These are phyloP conservation scores for Nymphaea colorata DNA, from an alignment of 164 flowering plant species.

Conservation along the genomic window DNA sequence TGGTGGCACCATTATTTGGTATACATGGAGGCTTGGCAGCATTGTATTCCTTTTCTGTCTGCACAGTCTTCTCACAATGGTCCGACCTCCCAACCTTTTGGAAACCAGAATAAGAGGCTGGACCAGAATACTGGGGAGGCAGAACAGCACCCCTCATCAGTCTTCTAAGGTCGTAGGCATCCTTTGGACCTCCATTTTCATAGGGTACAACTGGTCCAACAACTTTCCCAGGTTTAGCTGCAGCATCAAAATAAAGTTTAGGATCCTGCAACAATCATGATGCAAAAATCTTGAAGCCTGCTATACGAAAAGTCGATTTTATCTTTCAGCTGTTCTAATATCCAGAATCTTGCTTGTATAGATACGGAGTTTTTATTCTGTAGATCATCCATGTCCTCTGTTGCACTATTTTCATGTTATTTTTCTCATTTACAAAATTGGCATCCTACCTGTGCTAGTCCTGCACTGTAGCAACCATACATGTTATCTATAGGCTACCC, in stretches of 20 bases:
- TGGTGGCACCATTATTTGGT: conserved; percentile 25
- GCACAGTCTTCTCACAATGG: conserved; percentile 9
- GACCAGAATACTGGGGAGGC: conserved; percentile 19
- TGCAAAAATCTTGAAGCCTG: background rate
- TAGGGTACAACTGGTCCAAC: conserved; percentile 47
- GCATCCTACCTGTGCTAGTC: background rate
- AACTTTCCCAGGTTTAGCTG: conserved; percentile 61
- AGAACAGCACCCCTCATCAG: conserved; percentile 30
- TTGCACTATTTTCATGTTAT: too few species aligned
- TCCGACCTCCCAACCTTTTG: conserved; percentile 26
- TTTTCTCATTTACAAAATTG: background rate
- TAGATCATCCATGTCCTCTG: background rate
- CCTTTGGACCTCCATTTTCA: conserved; percentile 36
- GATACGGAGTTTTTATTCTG: background rate
- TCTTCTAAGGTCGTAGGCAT: conserved; percentile 41
- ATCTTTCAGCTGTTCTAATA: too few species aligned
- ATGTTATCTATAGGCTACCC: too few species aligned
- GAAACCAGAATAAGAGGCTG: conserved; percentile 8
- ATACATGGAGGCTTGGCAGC: conserved; percentile 28
- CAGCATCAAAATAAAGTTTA: background rate
- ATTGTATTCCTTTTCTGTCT: conserved; percentile 17
- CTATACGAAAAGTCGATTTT: too few species aligned
- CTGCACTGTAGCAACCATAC: too few species aligned
- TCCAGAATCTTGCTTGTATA: background rate
- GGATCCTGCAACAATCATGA: background rate